These are phyloP conservation scores for Priceomyces carsonii DNA, from an alignment of 805 yeast species.

Conservation along the genomic window DNA sequence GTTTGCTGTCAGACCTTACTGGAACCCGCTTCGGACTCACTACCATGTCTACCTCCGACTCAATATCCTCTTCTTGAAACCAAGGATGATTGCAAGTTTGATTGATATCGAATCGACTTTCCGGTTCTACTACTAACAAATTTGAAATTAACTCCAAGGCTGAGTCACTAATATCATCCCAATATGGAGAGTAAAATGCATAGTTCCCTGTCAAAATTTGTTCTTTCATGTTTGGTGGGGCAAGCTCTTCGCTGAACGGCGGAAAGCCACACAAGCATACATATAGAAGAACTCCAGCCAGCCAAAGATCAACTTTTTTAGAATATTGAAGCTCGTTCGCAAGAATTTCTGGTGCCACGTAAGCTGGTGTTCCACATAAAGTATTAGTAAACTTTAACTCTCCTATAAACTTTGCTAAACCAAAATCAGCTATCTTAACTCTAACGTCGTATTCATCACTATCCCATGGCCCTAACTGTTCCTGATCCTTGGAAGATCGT, in stretches of 20 bases:
- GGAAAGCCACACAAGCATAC: constrained; percentile 85
- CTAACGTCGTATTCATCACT: constrained; percentile 57
- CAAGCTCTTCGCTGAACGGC: constrained; percentile 80
- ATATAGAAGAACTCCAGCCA: constrained; percentile 74
- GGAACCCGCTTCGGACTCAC: constrained; percentile 15
- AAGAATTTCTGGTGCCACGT: constrained; percentile 80
- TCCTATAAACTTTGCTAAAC: constrained; percentile 68
- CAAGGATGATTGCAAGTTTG: constrained; percentile 45
- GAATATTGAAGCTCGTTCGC: constrained; percentile 59
- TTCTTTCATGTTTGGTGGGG: constrained; percentile 76
- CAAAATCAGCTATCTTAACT: constrained; percentile 84
- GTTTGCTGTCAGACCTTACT: constrained; percentile 27
- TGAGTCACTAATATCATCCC: constrained; percentile 69
- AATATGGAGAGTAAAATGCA: constrained; percentile 77
- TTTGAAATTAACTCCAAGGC: constrained; percentile 67
- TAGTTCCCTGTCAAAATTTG: constrained; percentile 67
- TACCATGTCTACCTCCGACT: constrained; percentile 2
- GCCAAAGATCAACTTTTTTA: constrained; percentile 79
- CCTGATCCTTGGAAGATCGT: constrained; percentile 24
- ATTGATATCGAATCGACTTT: constrained; percentile 40
- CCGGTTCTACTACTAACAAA: constrained; percentile 55
- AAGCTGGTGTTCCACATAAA: constrained; percentile 84
- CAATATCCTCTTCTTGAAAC: constrained; percentile 30
- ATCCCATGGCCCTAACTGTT: constrained; percentile 57
- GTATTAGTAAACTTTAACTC: constrained; percentile 75